Base-by-base conservation (phyloP, 2,329 filamentous ascomycete species). In the Decorospora gaudefroyi region DNA sequence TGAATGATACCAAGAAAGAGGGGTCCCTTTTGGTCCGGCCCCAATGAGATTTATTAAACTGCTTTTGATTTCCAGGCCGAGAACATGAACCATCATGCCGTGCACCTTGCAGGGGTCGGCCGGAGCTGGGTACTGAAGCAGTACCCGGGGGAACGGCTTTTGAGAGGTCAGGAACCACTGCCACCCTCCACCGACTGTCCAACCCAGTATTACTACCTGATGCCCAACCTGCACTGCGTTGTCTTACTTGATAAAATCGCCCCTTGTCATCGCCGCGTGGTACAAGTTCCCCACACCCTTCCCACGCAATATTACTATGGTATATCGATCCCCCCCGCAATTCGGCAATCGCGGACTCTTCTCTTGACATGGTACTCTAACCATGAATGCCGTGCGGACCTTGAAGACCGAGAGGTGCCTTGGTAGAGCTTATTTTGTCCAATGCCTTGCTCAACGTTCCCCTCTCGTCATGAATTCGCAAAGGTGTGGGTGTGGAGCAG, bases 21-120 rank as follows among this genome's bases (percentile, higher is more conserved):
- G 64, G 62, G 61, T 65, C 54, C 46, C 58, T 61, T 61, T 66
- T 61, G 59, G 55, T 49, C 50, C 60, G 64, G 57, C 59, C 54
- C 51, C 55, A 68, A 64, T 59, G 64, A 67, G 59, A 62, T 59
- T n/a, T n/a, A 66, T 67, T 65, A 63, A 64, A 62, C 46, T 54
- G 55, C 37, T 62, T 61, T 61, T 51, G 52, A 58, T 61, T 49
- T 51, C 50, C 46, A 63, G 54, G 63, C 61, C 63, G 59, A 63
- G 62, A 60, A 58, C 57, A 57, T 49, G 49, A 51, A 63, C 57
- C 57, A 57, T 62, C 51, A 55, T 62, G 58, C 55, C 59, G 52
- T 57, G 51, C 59, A 51, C 56, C 52, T 42, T 58, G 57, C 65
- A 67, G 55, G 66, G 63, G 62, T 68, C 53, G 41, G 58, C 64